Evolutionary conservation across 1,284 basidiomycete species (phyloP).

Genomic region (Cutaneotrichosporon sp.): DNA sequence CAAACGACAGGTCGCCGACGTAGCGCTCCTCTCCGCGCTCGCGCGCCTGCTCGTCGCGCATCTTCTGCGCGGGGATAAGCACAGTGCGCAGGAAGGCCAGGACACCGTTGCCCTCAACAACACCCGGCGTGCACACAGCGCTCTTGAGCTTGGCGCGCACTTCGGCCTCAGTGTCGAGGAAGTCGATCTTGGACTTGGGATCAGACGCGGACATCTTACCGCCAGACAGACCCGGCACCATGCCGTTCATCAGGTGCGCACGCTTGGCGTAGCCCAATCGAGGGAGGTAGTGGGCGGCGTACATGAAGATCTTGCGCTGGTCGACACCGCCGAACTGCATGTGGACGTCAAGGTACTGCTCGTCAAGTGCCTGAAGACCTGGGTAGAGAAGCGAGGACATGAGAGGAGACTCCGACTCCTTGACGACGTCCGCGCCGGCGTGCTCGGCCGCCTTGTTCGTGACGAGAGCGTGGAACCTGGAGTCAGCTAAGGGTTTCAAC

Average conservation of each 20-base stretch:
- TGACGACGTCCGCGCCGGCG: constrained; percentile 98
- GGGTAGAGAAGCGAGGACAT: constrained; percentile 92
- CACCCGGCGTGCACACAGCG: constrained; percentile 94
- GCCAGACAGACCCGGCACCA: constrained; percentile 92
- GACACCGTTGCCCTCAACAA: constrained; percentile 81
- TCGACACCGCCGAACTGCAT: constrained; percentile 99
- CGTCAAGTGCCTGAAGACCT: constrained; percentile 91
- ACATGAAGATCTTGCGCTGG: constrained; percentile 98
- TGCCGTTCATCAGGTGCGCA: constrained; percentile 95
- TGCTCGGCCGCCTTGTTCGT: constrained; percentile 96
- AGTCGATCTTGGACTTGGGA: constrained; percentile 95
- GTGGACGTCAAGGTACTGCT: constrained; percentile 91
- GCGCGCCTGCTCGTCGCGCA: constrained; percentile 58
- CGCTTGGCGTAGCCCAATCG: constrained; percentile 89
- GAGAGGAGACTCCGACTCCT: constrained; percentile 88
- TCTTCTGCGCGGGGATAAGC: constrained; percentile 76
- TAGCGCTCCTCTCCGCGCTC: constrained; percentile 32
- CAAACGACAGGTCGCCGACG: constrained; percentile 54
- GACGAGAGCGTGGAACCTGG: constrained; percentile 71
- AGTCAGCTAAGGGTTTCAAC: neutral
- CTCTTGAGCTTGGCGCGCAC: constrained; percentile 85
- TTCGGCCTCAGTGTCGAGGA: constrained; percentile 79
- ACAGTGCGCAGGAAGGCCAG: constrained; percentile 85
- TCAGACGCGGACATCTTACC: constrained; percentile 99
- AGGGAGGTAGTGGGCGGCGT: constrained; percentile 92